A percentile compares a stretch with the other conserved stretches of the same genome.
Conservation (phyloP, 352 stramenopile genomes). For the Globisporangium abappressorium region DNA sequence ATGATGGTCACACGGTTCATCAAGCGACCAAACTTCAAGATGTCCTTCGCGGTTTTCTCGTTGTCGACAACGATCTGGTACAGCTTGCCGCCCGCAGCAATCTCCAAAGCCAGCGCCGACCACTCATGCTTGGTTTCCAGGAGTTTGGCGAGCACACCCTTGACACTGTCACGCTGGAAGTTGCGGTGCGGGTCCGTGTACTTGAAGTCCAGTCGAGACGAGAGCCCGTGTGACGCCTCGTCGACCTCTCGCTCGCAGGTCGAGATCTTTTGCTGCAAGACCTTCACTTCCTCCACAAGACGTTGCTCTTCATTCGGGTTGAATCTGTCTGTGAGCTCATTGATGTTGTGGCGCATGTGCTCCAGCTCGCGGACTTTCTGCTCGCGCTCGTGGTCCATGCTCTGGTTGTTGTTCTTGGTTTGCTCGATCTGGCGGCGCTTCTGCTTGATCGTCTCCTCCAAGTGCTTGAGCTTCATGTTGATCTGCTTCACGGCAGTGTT, state of each 20-base stretch:
- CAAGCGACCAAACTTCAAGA: constrained; percentile 96
- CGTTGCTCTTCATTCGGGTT: constrained; percentile 69
- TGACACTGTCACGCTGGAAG: constrained; percentile 96
- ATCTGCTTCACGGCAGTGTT: constrained; percentile 88
- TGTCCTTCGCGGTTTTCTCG: constrained; percentile 96
- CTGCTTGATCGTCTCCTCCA: constrained; percentile 82
- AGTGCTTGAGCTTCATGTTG: constrained; percentile 92
- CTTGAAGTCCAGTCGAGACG: constrained; percentile 95
- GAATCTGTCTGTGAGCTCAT: constrained; percentile 66
- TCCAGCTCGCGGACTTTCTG: constrained; percentile 67
- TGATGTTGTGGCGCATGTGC: constrained; percentile 48
- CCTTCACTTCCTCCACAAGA: constrained; percentile 56
- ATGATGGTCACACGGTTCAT: constrained; percentile 98
- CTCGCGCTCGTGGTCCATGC: constrained; percentile 64
- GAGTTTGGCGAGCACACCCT: constrained; percentile 96
- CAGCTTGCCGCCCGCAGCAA: constrained; percentile 96
- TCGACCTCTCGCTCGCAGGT: constrained; percentile 88
- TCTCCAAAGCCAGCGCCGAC: constrained; percentile 96
- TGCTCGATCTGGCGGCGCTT: constrained; percentile 72
- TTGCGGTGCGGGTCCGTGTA: constrained; percentile 94
- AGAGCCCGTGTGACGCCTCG: constrained; percentile 90
- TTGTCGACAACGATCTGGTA: constrained; percentile 99
- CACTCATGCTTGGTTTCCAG: constrained; percentile 93
- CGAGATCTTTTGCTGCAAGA: constrained; percentile 62
- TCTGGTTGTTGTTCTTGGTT: constrained; percentile 73